Evolutionary conservation across 441 rosid genomes (phyloP).

Genomic region (Raphanus hybrid): DNA sequence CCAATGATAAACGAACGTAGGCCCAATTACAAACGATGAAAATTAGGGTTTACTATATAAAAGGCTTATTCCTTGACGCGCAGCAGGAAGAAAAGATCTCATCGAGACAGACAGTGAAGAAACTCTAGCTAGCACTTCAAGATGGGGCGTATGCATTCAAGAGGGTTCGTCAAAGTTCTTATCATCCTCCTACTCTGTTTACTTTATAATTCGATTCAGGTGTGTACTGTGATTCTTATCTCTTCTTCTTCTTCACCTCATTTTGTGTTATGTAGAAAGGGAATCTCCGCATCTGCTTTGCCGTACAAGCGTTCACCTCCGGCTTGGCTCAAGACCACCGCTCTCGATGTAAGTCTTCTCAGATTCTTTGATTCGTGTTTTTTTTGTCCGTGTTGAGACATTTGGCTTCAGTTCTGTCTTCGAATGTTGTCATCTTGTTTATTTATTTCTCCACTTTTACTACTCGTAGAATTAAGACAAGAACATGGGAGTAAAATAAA

Average conservation of each 20-base stretch:
- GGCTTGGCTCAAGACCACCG: slow-evolving; percentile 45
- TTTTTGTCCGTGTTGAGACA: not conserved
- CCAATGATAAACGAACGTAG: too few relatives aligned
- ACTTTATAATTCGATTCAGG: not conserved
- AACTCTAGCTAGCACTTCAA: slow-evolving; percentile 30
- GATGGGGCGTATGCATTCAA: slow-evolving; percentile 88
- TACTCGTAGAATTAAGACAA: not conserved
- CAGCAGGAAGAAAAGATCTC: too few relatives aligned
- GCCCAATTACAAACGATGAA: too few relatives aligned
- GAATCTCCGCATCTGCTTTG: slow-evolving; percentile 83
- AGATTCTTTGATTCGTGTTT: not conserved
- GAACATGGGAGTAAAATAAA: too few relatives aligned
- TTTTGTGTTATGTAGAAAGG: slow-evolving; percentile 25
- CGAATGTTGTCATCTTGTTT: not conserved
- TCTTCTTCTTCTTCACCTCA: not conserved
- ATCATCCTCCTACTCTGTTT: not conserved
- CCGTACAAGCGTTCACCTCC: slow-evolving; percentile 72
- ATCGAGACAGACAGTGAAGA: not conserved
- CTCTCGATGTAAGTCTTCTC: slow-evolving; percentile 37
- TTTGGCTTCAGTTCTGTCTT: not conserved
- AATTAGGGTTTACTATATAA: too few relatives aligned
- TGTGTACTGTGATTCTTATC: not conserved
- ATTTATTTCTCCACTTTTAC: not conserved
- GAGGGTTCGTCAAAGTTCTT: slow-evolving; percentile 52
- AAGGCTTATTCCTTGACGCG: too few relatives aligned